A percentile compares a stretch with the other conserved stretches of the same genome.
phyloP scores from a whole-genome alignment of 1,284 basidiomycete genomes.

The Ustilago trichophora region DNA sequence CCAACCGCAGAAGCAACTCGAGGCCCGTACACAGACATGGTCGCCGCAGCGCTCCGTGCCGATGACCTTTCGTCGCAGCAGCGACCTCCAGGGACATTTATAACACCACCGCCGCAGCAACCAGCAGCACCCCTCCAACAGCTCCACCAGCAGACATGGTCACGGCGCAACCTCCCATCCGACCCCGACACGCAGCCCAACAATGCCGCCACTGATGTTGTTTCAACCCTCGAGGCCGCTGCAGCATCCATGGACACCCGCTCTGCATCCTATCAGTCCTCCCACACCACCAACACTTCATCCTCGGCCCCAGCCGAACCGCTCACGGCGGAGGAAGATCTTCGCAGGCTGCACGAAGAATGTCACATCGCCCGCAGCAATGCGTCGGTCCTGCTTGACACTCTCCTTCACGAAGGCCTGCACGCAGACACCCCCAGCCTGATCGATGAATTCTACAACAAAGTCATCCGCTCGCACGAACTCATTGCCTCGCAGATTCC shows the following conservation, averaged over 20 bases:
- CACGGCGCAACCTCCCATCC: neutral
- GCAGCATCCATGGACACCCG: constrained; percentile 17
- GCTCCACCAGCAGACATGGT: neutral
- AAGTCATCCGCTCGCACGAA: constrained; percentile 39
- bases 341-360: constrained; percentile 53
- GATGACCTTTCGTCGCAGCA: neutral
- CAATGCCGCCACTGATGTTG: constrained; percentile 2
- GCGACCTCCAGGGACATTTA: too few relatives aligned
- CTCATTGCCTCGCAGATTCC: constrained; percentile 47
- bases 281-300: neutral
- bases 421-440: constrained; percentile 13
- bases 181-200: neutral
- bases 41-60: neutral
- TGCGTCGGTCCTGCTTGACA: constrained; percentile 45
- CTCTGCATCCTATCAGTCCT: constrained; percentile 8
- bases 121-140: constrained; percentile 1
- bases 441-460: constrained; percentile 45
- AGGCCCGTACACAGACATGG: neutral
- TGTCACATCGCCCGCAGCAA: constrained; percentile 51
- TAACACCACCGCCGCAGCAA: neutral
- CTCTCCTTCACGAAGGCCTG: constrained; percentile 36
- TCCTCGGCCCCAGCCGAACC: neutral
- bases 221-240: constrained; percentile 29
- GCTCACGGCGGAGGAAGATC: constrained; percentile 38
- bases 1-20: neutral